Evolutionary conservation across 2,329 filamentous ascomycete species (phyloP).

Genomic region (Colletotrichum agaves): DNA sequence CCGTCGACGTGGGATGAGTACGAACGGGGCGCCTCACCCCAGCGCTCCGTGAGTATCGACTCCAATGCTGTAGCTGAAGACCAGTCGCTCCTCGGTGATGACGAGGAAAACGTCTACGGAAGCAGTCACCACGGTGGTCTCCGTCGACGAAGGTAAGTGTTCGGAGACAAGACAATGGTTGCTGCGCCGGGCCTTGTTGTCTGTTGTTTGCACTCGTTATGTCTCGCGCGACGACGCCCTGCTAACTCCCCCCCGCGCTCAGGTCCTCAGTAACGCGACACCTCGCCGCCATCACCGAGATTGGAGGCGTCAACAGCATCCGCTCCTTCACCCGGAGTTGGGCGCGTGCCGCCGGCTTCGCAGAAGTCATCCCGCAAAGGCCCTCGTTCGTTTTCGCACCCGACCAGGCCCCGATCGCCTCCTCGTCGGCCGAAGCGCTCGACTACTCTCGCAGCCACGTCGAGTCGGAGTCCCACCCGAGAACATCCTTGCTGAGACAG

Average conservation of each 20-base stretch:
- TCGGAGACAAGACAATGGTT: not conserved
- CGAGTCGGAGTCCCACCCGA: slow-evolving; percentile 48
- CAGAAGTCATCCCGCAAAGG: slow-evolving; percentile 84
- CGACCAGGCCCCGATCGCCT: slow-evolving; percentile 60
- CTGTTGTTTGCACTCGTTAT: not conserved
- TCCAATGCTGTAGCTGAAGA: slow-evolving; percentile 57
- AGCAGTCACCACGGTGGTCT: slow-evolving; percentile 37
- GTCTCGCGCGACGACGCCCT: slow-evolving; percentile 43
- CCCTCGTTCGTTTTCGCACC: slow-evolving; percentile 77
- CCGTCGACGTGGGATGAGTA: slow-evolving; percentile 60
- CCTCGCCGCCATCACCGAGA: slow-evolving; percentile 70
- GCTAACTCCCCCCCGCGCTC: slow-evolving; percentile 16
- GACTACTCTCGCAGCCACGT: slow-evolving; percentile 55
- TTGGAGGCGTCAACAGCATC: slow-evolving; percentile 92
- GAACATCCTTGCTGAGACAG: slow-evolving; percentile 61
- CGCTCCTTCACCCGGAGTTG: slow-evolving; percentile 93
- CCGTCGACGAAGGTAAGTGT: slow-evolving; percentile 50
- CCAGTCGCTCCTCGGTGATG: slow-evolving; percentile 57
- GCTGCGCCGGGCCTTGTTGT: not conserved
- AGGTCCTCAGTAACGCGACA: slow-evolving; percentile 70
- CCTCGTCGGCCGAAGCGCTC: slow-evolving; percentile 47
- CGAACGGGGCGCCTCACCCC: slow-evolving; percentile 53
- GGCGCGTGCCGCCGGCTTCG: slow-evolving; percentile 89
- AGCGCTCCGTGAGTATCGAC: slow-evolving; percentile 53
- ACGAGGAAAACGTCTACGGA: slow-evolving; percentile 47